Percentiles rank a stretch among this genome's conserved stretches.
Conservation (phyloP, 2,329 filamentous ascomycete species). For the Diaporthe nobilis region DNA sequence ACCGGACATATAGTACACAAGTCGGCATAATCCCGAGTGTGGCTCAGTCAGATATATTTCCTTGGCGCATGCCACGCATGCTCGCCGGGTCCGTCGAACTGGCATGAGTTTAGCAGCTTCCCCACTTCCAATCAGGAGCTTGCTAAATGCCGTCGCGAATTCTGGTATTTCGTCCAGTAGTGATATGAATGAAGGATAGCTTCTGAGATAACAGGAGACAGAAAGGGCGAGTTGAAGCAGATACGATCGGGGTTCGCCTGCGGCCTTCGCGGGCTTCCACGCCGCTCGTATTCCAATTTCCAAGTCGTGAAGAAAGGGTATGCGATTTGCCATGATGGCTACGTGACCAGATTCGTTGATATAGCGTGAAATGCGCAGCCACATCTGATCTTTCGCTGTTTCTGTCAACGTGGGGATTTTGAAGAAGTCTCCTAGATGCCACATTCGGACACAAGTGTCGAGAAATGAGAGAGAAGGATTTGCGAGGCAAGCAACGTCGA, state of each 20-base stretch:
- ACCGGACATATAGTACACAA: too few species aligned
- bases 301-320: neutral
- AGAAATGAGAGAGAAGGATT: neutral
- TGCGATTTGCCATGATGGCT: neutral
- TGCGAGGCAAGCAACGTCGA: neutral
- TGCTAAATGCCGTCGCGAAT: too few species aligned
- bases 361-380: neutral
- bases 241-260: neutral
- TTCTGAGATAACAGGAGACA: too few species aligned
- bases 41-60: too few species aligned
- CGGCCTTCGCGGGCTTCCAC: neutral
- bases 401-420: neutral
- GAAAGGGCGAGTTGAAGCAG: neutral
- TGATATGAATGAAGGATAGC: too few species aligned
- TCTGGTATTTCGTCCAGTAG: too few species aligned
- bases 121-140: too few species aligned
- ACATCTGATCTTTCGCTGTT: neutral
- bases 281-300: neutral
- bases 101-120: too few species aligned
- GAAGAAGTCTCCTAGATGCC: conserved; percentile 3
- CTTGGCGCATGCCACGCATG: too few species aligned
- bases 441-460: conserved; percentile 14
- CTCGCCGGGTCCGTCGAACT: too few species aligned
- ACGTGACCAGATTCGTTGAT: neutral
- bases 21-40: too few species aligned